Base-by-base conservation (phyloP, 73 alveolate genomes). In the Effrenium voratum region DNA sequence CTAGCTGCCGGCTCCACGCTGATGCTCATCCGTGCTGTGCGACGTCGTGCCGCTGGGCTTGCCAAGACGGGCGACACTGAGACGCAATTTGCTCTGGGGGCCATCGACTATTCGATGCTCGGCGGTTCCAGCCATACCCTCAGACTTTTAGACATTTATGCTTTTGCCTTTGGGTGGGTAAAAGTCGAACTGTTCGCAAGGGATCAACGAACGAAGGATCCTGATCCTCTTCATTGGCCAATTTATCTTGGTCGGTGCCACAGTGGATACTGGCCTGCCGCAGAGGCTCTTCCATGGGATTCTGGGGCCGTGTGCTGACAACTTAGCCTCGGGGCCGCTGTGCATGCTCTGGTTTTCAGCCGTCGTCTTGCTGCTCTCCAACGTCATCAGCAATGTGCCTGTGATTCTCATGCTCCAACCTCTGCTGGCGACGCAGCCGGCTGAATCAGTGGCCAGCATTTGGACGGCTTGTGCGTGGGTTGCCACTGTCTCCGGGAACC, bases 231-330 rank as follows among this genome's bases (percentile, higher is more conserved):
- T 76, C 87, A 43, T 76, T 22, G 87, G 87, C 44, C 87, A 76
- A 59, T 76, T 76, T 41, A 76, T 76, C 87, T 47, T 76, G 40
- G 87, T 76, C 10, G 87, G 87, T 0, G 87, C 87, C 38, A 76
- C 87, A 26, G 87, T 76, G 87, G 87, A 76, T 59, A 76, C 87
- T 5, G 87, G 87, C 87, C 87, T 76, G 6, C 87, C 87, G 16
- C 87, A 76, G 59, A 76, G 45, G 40, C 28, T 76, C 63, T 76
- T 76, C 43, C 57, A 76, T 28, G 36, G 40, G 36, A 76, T 76
- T 32, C 59, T 76, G 16, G 87, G 87, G 24, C 87, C 87, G 13
- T 76, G 87, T 24, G 87, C 87, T 1, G 59, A 16, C 22, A 47
- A 76, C 59, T 40, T 76, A 34, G 87, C 87, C 0, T 13, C 52